Evolutionary conservation across 2,329 filamentous ascomycete species (phyloP).

Genomic region (Aquanectria penicillioides): DNA sequence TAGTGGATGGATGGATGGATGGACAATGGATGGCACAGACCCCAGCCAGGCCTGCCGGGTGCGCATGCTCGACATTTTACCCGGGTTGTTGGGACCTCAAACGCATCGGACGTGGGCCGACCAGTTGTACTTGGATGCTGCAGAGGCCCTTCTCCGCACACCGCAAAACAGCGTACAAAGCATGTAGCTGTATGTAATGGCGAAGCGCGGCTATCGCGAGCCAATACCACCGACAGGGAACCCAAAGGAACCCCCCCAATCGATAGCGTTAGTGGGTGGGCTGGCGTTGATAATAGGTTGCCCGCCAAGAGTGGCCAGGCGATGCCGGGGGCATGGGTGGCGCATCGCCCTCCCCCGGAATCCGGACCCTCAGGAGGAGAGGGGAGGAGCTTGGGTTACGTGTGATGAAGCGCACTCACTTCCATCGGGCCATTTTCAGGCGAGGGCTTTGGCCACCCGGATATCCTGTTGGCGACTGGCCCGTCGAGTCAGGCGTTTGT

Average conservation of each 20-base stretch:
- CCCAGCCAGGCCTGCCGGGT: no score
- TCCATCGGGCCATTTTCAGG: conserved; percentile 8
- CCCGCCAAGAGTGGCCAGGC: conserved; percentile 7
- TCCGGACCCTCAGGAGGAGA: not conserved
- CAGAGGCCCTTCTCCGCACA: conserved; percentile 30
- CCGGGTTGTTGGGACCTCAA: conserved; percentile 1
- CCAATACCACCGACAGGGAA: not conserved
- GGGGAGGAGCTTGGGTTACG: not conserved
- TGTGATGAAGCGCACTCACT: conserved; percentile 1
- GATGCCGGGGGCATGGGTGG: conserved; percentile 10
- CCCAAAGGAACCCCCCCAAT: not conserved
- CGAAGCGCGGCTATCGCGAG: conserved; percentile 29
- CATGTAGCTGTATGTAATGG: no score
- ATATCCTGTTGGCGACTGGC: not conserved
- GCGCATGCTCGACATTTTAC: conserved; percentile 2
- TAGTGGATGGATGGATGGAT: no score
- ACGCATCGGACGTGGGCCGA: conserved; percentile 29
- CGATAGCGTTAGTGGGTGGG: conserved; percentile 9
- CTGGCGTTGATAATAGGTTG: conserved; percentile 22
- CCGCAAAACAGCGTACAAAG: conserved; percentile 29
- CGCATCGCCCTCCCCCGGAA: conserved; percentile 17
- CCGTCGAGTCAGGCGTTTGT: conserved; percentile 2
- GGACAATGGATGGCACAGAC: no score
- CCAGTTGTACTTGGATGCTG: no score
- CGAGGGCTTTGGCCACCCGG: not conserved